Base-by-base conservation (phyloP, 208 protist genomes). In the Leishmania aethiopica region DNA sequence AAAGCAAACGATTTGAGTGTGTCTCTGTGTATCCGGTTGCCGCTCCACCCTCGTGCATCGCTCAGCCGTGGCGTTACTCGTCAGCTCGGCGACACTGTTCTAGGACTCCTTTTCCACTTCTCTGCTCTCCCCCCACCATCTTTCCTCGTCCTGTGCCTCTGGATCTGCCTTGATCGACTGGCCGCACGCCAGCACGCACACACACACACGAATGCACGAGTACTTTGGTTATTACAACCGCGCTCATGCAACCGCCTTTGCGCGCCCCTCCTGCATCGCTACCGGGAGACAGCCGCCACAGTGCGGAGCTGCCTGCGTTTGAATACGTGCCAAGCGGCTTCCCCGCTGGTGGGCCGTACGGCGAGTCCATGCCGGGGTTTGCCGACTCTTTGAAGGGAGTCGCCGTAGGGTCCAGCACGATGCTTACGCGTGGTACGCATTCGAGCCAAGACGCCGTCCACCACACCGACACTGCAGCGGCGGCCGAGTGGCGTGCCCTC, bases 301-400 rank as follows among this genome's bases (percentile, higher is more conserved):
- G 37, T 47, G 47, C 3, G 49, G 69, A 40, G 28, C 73, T 32
- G 53, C 47, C 77, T 25, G 64, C 59, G 37, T 28, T 70, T 40
- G 74, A 82, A 19, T 86, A 77, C 47, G 71, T 83, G 17, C 83
- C 83, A 32, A 86, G 83, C 40, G 83, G 83, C 25, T 86, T 86
- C 57, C 83, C 78, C 22, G 19, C 22, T 22, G 37, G 83, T 51
- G 55, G 19, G 10, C n/a, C 51, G 17, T 49, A 62, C 69, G 17
- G 2, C 19, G n/a, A n/a, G n/a, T 37, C 35, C 49, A 45, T 72
- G 22, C 28, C 67, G 1, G 76, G 28, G 28, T 25, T 66, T 42
- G 47, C 57, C 22, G 45, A 42, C 10, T 49, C 59, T 17, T 47
- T 79, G 25, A 66, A 78, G 4, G 81, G 71, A 13, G 40, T 45